Base-by-base conservation (phyloP, 306 rosid genomes). In the Sophora flavescens region DNA sequence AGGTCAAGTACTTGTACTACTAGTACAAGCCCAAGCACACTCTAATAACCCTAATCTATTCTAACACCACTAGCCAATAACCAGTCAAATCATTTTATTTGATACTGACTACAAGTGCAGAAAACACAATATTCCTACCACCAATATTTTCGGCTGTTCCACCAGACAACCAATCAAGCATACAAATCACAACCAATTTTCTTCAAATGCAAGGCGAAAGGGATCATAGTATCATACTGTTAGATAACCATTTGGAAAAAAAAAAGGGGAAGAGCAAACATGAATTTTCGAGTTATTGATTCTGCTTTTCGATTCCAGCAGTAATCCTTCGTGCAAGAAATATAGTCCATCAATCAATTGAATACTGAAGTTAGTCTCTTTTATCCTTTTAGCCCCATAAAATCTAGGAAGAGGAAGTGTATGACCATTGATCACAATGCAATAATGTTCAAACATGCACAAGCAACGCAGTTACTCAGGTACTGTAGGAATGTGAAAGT, bases 101-200 rank as follows among this genome's bases (percentile, higher is more conserved):
- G 32, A 68, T 36, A 28, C 35, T 28, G 2, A 13, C 1, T 60
- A 6, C 8, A 12, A 61, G 60, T 50, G 74, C 28, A 68, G 26
- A 26, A 5, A 5, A 60, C 7, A 63, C n/a, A 47, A 16, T 38
- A 77, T 67, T 32, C 47, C 39, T 76, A 68, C 50, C 47, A 78
- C 59, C 81, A 63, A 22, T 35, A 15, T 47, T 10, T 54, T 63
- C 15, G 44, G 73, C 35, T 15, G 81, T 42, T 71, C 70, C 63
- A 54, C 35, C 41, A 52, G 47, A 56, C 15, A 70, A 57, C 33
- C 61, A 41, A 51, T 50, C 44, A 52, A 57, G 26, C 56, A 70
- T 14, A 64, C 18, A 70, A 35, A 70, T 8, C 65, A 51, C 64
- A 62, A 4, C 10, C 28, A 33, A 9, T 15, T 35, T 10, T 63